Percentiles rank a stretch among this genome's conserved stretches.
These are phyloP conservation scores for Dacryopinax spathularia DNA, from an alignment of 768 basidiomycete genomes.

Conservation along the genomic window DNA sequence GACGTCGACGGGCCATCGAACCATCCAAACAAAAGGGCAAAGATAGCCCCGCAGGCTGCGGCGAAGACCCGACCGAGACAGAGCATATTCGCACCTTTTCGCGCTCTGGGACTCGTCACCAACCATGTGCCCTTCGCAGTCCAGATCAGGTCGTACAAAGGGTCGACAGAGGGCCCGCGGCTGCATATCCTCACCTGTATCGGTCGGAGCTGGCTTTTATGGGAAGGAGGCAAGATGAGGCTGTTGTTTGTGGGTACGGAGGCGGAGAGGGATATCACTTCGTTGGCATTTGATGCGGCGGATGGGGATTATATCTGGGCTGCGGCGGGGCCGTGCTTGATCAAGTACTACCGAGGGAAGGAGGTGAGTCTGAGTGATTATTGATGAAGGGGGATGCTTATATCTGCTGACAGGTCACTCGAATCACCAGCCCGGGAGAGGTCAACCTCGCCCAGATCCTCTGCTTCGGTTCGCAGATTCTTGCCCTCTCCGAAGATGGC, in stretches of 20 bases:
- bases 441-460: constrained; percentile 47
- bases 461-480: constrained; percentile 66
- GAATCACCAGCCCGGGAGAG: constrained; percentile 51
- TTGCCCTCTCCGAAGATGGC: constrained; percentile 70
- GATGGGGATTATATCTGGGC: constrained; percentile 81
- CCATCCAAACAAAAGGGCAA: background rate
- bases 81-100: constrained; percentile 74
- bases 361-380: constrained; percentile 36
- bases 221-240: constrained; percentile 89
- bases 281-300: constrained; percentile 40
- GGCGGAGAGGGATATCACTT: constrained; percentile 52
- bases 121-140: constrained; percentile 80
- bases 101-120: constrained; percentile 87
- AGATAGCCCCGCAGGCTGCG: background rate
- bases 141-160: constrained; percentile 73
- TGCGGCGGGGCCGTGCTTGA: constrained; percentile 47
- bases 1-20: background rate
- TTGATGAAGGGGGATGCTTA: background rate
- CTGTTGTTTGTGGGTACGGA: constrained; percentile 93
- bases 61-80: constrained; percentile 8
- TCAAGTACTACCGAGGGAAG: constrained; percentile 80
- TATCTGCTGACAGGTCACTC: constrained; percentile 32
- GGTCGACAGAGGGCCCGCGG: constrained; percentile 67
- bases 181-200: constrained; percentile 77
- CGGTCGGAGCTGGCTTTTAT: constrained; percentile 83